Evolutionary conservation across 352 stramenopile genomes (phyloP).

Genomic region (Poterioochromonas sp.): DNA sequence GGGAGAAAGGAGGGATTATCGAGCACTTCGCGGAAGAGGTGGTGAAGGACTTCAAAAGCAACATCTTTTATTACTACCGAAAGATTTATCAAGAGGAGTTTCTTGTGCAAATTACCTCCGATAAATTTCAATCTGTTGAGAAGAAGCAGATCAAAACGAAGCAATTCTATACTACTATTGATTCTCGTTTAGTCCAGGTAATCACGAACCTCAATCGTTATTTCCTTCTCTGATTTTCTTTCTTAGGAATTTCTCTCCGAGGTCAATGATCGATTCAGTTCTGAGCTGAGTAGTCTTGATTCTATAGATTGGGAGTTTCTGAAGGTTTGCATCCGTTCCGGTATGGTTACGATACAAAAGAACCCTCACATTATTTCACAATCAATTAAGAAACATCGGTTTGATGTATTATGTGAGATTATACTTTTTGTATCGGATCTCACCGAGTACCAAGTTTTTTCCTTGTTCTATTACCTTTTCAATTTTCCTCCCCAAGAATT

Average conservation of each 20-base stretch:
- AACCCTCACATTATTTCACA: background rate
- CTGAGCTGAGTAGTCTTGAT: background rate
- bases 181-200: no score
- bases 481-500: no score
- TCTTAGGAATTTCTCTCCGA: background rate
- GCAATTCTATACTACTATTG: no score
- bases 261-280: background rate
- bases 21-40: no score
- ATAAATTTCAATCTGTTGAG: no score
- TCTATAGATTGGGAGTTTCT: background rate
- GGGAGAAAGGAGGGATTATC: no score
- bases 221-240: background rate
- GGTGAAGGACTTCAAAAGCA: no score
- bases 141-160: no score
- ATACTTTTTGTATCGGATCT: background rate
- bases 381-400: background rate
- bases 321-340: background rate
- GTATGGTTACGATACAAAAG: background rate
- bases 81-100: no score
- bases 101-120: no score
- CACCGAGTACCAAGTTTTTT: background rate
- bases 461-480: background rate
- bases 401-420: constrained; percentile 15
- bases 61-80: no score
- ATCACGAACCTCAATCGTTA: background rate